Evolutionary conservation across 768 basidiomycete species (phyloP).

Genomic region (Suillus americanus): DNA sequence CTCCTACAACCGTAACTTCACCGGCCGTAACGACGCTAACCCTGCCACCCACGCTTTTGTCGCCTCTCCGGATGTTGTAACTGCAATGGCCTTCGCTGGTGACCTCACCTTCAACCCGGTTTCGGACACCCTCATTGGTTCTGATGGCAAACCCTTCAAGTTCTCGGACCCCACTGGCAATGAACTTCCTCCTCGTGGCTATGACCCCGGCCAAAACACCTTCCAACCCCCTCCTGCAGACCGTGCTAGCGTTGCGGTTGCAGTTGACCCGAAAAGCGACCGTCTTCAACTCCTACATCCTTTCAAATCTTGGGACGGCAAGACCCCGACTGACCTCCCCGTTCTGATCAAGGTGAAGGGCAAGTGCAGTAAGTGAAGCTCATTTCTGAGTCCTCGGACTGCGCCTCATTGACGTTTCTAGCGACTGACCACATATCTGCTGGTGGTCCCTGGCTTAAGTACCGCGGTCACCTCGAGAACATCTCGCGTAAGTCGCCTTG

Average conservation of each 20-base stretch:
- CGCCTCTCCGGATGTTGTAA: constrained; percentile 92
- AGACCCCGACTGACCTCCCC: constrained; percentile 86
- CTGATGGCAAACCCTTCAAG: constrained; percentile 96
- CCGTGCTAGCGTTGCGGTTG: constrained; percentile 80
- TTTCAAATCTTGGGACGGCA: constrained; percentile 91
- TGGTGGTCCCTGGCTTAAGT: constrained; percentile 99
- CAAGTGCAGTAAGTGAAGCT: constrained; percentile 85
- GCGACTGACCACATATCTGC: constrained; percentile 95
- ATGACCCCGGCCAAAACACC: constrained; percentile 95
- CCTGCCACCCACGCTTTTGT: constrained; percentile 98
- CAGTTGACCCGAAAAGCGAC: constrained; percentile 81
- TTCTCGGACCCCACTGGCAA: constrained; percentile 89
- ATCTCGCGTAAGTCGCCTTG: constrained; percentile 72
- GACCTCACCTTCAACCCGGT: constrained; percentile 95
- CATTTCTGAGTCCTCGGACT: not conserved
- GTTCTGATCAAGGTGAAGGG: constrained; percentile 98
- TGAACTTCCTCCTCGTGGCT: constrained; percentile 93
- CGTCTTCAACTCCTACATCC: constrained; percentile 90
- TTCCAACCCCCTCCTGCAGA: constrained; percentile 94
- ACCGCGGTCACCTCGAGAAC: constrained; percentile 98
- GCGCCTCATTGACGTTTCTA: constrained; percentile 21
- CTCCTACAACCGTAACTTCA: constrained; percentile 99
- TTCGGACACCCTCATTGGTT: constrained; percentile 81
- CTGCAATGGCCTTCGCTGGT: constrained; percentile 95
- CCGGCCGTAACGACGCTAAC: constrained; percentile 99